Conservation (phyloP, 1,284 basidiomycete species). For the Rhodotorula sp. region DNA sequence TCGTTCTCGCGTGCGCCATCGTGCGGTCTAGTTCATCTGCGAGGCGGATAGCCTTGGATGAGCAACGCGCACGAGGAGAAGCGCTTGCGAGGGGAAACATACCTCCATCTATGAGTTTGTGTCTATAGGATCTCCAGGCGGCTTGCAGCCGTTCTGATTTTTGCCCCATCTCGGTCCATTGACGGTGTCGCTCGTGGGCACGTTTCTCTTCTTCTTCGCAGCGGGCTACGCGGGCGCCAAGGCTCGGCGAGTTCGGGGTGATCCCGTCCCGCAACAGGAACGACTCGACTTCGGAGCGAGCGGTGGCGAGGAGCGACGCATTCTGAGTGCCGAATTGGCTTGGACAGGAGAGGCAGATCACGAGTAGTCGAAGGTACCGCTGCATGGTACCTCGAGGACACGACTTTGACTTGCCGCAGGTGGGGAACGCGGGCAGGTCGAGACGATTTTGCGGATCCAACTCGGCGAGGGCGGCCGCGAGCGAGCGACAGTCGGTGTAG, state of each 20-base stretch:
- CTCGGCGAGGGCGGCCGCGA: conserved; percentile 8
- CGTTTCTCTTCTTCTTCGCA: conserved; percentile 13
- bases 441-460: conserved; percentile 21
- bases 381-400: conserved; percentile 17
- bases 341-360: conserved; percentile 29
- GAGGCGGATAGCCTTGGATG: background rate
- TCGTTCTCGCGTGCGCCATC: conserved; percentile 17
- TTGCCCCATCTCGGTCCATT: conserved; percentile 25
- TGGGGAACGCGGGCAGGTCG: conserved; percentile 21
- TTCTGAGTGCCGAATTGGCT: background rate
- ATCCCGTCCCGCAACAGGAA: conserved; percentile 26
- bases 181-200: conserved; percentile 3
- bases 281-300: conserved; percentile 25
- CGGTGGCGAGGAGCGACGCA: conserved; percentile 5
- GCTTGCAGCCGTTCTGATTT: conserved; percentile 23
- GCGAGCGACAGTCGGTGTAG: conserved; percentile 3
- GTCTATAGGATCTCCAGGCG: conserved; percentile 28
- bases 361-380: conserved; percentile 27
- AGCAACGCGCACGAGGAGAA: background rate
- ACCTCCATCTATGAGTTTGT: conserved; percentile 30
- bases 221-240: background rate
- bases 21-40: conserved; percentile 37
- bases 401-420: background rate
- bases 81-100: background rate
- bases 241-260: background rate